Conservation (phyloP, 2,329 filamentous ascomycete genomes). For the Trichothecium sympodiale region DNA sequence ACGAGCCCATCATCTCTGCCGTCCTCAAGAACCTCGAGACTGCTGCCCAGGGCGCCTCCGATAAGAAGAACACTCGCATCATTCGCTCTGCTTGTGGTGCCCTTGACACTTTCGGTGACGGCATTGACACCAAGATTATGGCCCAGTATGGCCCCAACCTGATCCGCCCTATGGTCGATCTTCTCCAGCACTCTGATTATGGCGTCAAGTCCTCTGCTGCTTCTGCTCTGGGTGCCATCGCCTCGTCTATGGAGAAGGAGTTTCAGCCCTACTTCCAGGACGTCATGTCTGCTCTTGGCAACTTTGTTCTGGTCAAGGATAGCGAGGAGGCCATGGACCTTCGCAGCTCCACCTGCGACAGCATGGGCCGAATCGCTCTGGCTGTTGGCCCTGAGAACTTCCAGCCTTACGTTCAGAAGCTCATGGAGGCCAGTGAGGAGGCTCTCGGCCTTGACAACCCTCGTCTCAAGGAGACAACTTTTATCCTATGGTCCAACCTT, state of each 20-base stretch:
- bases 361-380: slow-evolving; percentile 83
- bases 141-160: slow-evolving; percentile 72
- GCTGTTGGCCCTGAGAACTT: slow-evolving; percentile 81
- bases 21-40: slow-evolving; percentile 83
- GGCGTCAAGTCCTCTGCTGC: slow-evolving; percentile 86
- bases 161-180: slow-evolving; percentile 71
- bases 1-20: slow-evolving; percentile 72
- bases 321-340: slow-evolving; percentile 83
- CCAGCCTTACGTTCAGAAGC: slow-evolving; percentile 78
- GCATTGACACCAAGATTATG: slow-evolving; percentile 68
- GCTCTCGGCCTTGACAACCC: slow-evolving; percentile 81
- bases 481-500: slow-evolving; percentile 91
- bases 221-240: slow-evolving; percentile 82
- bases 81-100: slow-evolving; percentile 84
- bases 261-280: slow-evolving; percentile 89
- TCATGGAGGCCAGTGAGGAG: slow-evolving; percentile 90
- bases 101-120: slow-evolving; percentile 82
- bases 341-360: slow-evolving; percentile 80
- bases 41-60: slow-evolving; percentile 55
- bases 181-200: slow-evolving; percentile 75
- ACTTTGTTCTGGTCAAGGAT: slow-evolving; percentile 77
- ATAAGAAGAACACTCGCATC: slow-evolving; percentile 72
- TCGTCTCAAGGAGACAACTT: slow-evolving; percentile 87
- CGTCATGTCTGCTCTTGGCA: slow-evolving; percentile 80
- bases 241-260: slow-evolving; percentile 67